These are phyloP conservation scores for Saccharomycopsis javanensis DNA, from an alignment of 805 yeast species.

Conservation along the genomic window DNA sequence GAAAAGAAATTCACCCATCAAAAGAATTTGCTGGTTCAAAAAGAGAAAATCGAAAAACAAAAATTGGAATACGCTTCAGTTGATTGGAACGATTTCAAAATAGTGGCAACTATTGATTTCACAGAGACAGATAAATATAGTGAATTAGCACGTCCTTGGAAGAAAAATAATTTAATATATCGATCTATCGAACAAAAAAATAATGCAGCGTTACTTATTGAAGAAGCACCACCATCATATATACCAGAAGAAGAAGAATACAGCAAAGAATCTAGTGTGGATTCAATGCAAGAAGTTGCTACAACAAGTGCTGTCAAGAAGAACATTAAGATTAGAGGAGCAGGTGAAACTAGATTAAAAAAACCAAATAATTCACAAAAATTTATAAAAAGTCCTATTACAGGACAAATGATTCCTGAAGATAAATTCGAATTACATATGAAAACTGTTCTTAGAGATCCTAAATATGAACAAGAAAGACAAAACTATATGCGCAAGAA, in stretches of 20 bases:
- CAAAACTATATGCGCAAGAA: slow-evolving; percentile 48
- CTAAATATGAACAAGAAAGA: slow-evolving; percentile 63
- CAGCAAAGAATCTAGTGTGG: slow-evolving; percentile 12
- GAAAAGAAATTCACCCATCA: slow-evolving; percentile 7
- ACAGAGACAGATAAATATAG: slow-evolving; percentile 49
- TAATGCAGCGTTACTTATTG: slow-evolving; percentile 29
- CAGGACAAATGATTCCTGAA: slow-evolving; percentile 62
- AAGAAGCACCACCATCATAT: slow-evolving; percentile 29
- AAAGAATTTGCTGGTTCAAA: neutral
- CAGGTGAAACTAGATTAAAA: slow-evolving; percentile 58
- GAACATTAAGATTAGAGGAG: slow-evolving; percentile 52
- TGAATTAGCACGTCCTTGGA: slow-evolving; percentile 43
- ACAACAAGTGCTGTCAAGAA: slow-evolving; percentile 24
- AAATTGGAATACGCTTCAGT: slow-evolving; percentile 58
- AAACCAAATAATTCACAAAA: slow-evolving; percentile 3
- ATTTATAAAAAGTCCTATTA: slow-evolving; percentile 64
- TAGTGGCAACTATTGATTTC: slow-evolving; percentile 61
- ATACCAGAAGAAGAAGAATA: neutral
- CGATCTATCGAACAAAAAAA: slow-evolving; percentile 49
- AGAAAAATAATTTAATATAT: slow-evolving; percentile 48
- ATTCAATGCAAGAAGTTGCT: slow-evolving; percentile 3
- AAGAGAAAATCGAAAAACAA: slow-evolving; percentile 27
- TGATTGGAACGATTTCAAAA: slow-evolving; percentile 79
- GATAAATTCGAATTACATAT: slow-evolving; percentile 63
- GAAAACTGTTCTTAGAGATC: slow-evolving; percentile 61